These are phyloP conservation scores for Cutaneotrichosporon arboriforme DNA, from an alignment of 1,284 basidiomycete species.

Conservation along the genomic window DNA sequence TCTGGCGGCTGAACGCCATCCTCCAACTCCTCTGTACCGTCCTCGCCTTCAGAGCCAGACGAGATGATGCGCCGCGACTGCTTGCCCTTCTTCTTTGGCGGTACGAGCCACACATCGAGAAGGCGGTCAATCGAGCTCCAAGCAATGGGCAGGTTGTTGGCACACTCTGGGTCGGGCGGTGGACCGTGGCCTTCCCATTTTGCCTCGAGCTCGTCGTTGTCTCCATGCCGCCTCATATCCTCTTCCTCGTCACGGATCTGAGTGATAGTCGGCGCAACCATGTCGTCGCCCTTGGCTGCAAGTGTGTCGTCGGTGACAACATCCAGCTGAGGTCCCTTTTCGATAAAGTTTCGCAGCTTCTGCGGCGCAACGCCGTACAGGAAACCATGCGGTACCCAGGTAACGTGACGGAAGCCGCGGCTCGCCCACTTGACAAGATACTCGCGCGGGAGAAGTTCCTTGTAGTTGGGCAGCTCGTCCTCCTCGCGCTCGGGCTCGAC, in stretches of 20 bases:
- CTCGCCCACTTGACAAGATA: conserved; percentile 83
- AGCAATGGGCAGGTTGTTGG: conserved; percentile 59
- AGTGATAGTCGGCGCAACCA: conserved; percentile 38
- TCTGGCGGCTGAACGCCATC: conserved; percentile 35
- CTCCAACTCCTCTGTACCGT: conserved; percentile 5
- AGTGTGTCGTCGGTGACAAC: conserved; percentile 52
- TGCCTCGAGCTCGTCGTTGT: conserved; percentile 13
- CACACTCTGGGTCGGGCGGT: conserved; percentile 56
- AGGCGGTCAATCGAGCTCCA: conserved; percentile 66
- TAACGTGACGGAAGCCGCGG: conserved; percentile 63
- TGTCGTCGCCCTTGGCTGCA: conserved; percentile 44
- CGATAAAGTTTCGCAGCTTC: conserved; percentile 72
- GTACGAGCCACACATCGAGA: conserved; percentile 65
- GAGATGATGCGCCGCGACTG: conserved; percentile 20
- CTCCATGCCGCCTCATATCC: neutral
- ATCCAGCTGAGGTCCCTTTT: conserved; percentile 62
- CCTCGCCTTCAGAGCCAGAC: conserved; percentile 27
- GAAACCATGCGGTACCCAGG: conserved; percentile 91
- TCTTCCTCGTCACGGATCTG: conserved; percentile 41
- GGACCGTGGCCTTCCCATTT: conserved; percentile 34
- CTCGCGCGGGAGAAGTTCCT: conserved; percentile 65
- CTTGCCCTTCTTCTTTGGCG: conserved; percentile 26
- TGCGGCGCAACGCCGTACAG: conserved; percentile 58
- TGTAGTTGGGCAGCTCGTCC: conserved; percentile 55
- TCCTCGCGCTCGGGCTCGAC: conserved; percentile 52